Percentiles rank a stretch among this genome's conserved stretches.
Conservation (phyloP, 495 filamentous ascomycete species). For the Tirmania nivea region DNA sequence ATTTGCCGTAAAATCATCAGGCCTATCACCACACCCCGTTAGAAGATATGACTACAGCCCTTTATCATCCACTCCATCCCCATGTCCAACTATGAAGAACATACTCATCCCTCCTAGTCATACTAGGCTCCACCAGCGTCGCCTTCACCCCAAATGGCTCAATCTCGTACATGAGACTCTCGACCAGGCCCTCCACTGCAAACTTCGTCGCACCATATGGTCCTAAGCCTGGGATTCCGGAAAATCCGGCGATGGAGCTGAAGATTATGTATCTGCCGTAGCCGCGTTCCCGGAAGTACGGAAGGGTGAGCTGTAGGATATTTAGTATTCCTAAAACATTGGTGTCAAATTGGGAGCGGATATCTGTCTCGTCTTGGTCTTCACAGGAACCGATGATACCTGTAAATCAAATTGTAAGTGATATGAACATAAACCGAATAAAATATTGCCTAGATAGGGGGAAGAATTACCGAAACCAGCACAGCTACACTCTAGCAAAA, state of each 20-base stretch:
- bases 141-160: conserved; percentile 40
- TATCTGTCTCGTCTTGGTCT: conserved; percentile 86
- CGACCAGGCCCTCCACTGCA: conserved; percentile 81
- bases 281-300: conserved; percentile 59
- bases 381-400: conserved; percentile 91
- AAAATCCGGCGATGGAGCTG: conserved; percentile 66
- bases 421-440: background rate
- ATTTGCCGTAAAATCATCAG: conserved; percentile 10
- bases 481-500: conserved; percentile 6
- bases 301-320: conserved; percentile 74
- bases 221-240: conserved; percentile 76
- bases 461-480: conserved; percentile 13
- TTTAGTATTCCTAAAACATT: conserved; percentile 89
- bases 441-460: background rate
- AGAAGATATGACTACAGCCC: too few species aligned
- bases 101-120: conserved; percentile 42
- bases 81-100: too few species aligned
- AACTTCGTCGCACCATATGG: conserved; percentile 91
- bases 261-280: conserved; percentile 80
- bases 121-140: background rate
- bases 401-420: background rate
- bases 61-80: too few species aligned
- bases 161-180: conserved; percentile 87
- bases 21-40: background rate
- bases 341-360: conserved; percentile 89